Base-by-base conservation (phyloP, 257 asterid genomes). In the Fraxinus excelsior region DNA sequence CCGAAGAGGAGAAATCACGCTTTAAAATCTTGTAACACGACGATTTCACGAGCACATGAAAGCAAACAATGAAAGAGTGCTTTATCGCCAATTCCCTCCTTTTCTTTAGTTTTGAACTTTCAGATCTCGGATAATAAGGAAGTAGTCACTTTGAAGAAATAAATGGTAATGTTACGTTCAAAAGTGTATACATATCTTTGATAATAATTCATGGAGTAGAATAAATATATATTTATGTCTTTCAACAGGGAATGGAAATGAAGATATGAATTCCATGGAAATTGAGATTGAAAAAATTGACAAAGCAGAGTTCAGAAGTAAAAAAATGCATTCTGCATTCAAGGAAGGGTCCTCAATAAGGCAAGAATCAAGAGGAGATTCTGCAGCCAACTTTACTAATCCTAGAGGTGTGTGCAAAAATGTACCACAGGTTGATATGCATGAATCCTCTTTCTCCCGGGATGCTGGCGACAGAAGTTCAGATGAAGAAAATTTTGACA, bases 261-360 rank as follows among this genome's bases (percentile, higher is more conserved):
- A 23, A 26, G 62, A 42, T 58, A 29, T 3, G 67, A 19, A 67
- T 11, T 26, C 34, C 11, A 58, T 16, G 40, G 67, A 25, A 44
- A 18, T 56, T 53, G 75, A 53, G 75, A 60, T 49, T 25, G 56
- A 74, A 74, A 69, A 1, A 44, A 40, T 76, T 31, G 58, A 81
- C 16, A 76, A 35, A 31, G 13, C 76, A 5, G 79, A 73, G 26
- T 67, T 81, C 67, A 6, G 21, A 14, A 58, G n/a, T 7, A 49
- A 7, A 31, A 77, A 7, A 31, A 73, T 5, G 40, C 16, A 26
- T 42, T 26, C 7, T 29, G 0, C 31, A 19, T 46, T 69, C 26
- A 68, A 58, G 66, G 9, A 5, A 25, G 35, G 49, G 66, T 37
- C 37, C 23, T 62, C 79, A 58, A 26, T 16, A 7, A 38, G 49